Evolutionary conservation across 1,139 yeast genomes (phyloP).

Genomic region (Wickerhamomyces sp.): DNA sequence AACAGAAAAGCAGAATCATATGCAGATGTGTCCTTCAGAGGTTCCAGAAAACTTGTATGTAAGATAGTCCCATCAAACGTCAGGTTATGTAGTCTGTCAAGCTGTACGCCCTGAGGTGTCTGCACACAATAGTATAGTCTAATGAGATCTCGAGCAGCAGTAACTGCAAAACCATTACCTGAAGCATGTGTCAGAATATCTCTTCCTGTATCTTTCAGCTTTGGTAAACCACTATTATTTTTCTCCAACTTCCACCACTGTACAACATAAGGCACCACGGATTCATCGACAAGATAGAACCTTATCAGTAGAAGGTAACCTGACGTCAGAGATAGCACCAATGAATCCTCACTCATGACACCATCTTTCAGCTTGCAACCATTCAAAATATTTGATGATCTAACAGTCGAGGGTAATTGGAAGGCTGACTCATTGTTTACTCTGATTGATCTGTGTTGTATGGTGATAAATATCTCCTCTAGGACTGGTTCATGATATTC

Average conservation of each 20-base stretch:
- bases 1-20: conserved; percentile 33
- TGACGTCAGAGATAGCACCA: conserved; percentile 38
- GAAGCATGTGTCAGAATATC: conserved; percentile 32
- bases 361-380: conserved; percentile 21
- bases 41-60: conserved; percentile 41
- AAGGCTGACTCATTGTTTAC: conserved; percentile 31
- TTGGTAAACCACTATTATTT: conserved; percentile 19
- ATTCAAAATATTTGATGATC: conserved; percentile 34
- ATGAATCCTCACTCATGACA: conserved; percentile 34
- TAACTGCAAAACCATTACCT: conserved; percentile 37
- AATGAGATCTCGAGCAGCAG: conserved; percentile 35
- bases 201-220: conserved; percentile 33
- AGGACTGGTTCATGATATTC: conserved; percentile 11
- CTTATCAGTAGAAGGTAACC: conserved; percentile 38
- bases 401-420: conserved; percentile 33
- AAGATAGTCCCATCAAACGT: conserved; percentile 39
- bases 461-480: conserved; percentile 26
- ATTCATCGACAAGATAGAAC: conserved; percentile 24
- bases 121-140: conserved; percentile 35
- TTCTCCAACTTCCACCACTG: conserved; percentile 45
- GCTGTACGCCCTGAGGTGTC: conserved; percentile 34
- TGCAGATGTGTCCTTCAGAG: conserved; percentile 14
- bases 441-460: conserved; percentile 34
- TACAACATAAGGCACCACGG: conserved; percentile 40
- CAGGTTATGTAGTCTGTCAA: conserved; percentile 37